These are phyloP conservation scores for Murraya koenigii DNA, from an alignment of 345 rosid species.

Conservation along the genomic window DNA sequence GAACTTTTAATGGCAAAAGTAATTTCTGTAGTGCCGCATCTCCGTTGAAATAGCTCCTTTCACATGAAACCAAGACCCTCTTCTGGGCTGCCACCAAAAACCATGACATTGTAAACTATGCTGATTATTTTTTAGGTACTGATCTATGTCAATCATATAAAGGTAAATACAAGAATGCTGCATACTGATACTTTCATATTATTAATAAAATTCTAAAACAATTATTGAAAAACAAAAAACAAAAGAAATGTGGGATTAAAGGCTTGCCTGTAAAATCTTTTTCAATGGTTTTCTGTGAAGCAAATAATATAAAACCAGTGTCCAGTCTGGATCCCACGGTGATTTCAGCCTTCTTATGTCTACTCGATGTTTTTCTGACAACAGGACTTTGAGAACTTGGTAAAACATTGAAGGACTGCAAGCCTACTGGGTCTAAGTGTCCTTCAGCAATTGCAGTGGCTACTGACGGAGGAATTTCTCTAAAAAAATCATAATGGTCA, in stretches of 20 bases:
- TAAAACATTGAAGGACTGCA: constrained; percentile 61
- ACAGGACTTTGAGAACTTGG: constrained; percentile 22
- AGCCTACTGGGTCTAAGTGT: constrained; percentile 54
- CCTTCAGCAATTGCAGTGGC: constrained; percentile 81
- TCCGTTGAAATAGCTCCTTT: constrained; percentile 37
- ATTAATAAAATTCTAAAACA: background rate
- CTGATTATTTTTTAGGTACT: background rate
- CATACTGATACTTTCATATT: background rate
- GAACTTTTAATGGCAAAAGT: constrained; percentile 29
- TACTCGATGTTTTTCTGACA: constrained; percentile 16
- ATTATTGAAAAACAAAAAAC: background rate
- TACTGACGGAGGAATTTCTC: constrained; percentile 69
- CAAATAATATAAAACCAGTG: constrained; percentile 27
- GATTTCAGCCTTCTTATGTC: constrained; percentile 28
- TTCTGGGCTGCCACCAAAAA: constrained; percentile 23
- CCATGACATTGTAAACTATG: background rate
- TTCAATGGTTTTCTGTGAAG: constrained; percentile 28
- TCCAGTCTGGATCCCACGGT: constrained; percentile 12
- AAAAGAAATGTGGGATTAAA: background rate
- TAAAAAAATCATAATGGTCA: constrained; percentile 30
- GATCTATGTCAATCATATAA: too few species aligned
- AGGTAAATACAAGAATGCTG: background rate
- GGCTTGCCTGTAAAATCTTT: constrained; percentile 32
- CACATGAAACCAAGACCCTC: constrained; percentile 29
- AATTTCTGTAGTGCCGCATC: constrained; percentile 50